phyloP scores from a whole-genome alignment of 2,329 filamentous ascomycete genomes.

The Microcyclospora pomicola region DNA sequence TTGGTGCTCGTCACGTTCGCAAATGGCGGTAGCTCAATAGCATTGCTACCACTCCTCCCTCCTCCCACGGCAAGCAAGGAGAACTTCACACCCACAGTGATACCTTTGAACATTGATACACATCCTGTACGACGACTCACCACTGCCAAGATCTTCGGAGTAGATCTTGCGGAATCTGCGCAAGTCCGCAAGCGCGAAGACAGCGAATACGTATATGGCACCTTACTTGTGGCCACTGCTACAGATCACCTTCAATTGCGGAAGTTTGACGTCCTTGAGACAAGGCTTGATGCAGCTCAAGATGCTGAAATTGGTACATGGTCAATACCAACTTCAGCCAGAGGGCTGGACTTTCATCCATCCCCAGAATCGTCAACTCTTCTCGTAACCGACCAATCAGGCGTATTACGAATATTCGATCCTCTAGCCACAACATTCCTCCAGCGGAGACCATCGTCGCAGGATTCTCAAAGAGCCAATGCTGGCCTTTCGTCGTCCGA shows the following conservation, averaged over 20 bases:
- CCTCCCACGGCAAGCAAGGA: background rate
- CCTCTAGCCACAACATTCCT: slow-evolving; percentile 28
- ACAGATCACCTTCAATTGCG: no score
- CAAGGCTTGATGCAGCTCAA: no score
- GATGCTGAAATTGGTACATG: no score
- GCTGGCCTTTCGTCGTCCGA: background rate
- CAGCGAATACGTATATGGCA: no score
- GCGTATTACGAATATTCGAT: slow-evolving; percentile 44
- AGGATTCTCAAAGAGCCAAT: slow-evolving; percentile 7
- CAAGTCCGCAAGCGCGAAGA: no score
- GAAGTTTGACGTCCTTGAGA: no score
- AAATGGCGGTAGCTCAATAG: slow-evolving; percentile 34
- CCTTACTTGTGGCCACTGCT: no score
- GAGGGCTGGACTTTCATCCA: slow-evolving; percentile 13
- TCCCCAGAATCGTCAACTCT: slow-evolving; percentile 24
- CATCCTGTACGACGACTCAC: slow-evolving; percentile 4
- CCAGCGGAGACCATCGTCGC: slow-evolving; percentile 13
- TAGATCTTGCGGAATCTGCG: no score
- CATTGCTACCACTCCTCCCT: background rate
- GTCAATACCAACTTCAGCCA: no score
- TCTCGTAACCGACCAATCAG: slow-evolving; percentile 41
- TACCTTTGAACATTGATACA: slow-evolving; percentile 17
- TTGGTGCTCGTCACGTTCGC: slow-evolving; percentile 43
- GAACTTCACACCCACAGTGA: slow-evolving; percentile 27
- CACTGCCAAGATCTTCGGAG: no score